phyloP scores from a whole-genome alignment of 345 rosid genomes.

The Gossypium raimondii region DNA sequence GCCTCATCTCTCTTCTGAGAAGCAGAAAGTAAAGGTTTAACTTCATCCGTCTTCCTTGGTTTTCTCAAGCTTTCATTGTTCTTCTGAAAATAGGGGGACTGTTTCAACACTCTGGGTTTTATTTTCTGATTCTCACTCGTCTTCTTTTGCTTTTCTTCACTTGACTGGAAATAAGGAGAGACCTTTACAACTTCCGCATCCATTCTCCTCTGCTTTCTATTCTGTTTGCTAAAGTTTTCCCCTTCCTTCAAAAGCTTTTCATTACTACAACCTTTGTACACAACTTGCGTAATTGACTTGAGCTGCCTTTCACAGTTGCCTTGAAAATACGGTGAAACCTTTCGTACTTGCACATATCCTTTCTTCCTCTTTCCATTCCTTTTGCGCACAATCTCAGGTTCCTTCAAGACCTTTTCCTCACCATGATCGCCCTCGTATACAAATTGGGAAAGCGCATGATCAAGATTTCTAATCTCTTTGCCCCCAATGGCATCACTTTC shows the following conservation, averaged over 20 bases:
- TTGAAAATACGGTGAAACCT: constrained; percentile 33
- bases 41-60: constrained; percentile 15
- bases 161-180: constrained; percentile 16
- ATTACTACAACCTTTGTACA: background rate
- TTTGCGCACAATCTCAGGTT: background rate
- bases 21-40: constrained; percentile 25
- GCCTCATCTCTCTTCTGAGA: constrained; percentile 52
- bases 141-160: background rate
- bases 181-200: background rate
- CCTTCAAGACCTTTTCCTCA: background rate
- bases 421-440: background rate
- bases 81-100: constrained; percentile 36
- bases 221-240: background rate
- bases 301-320: background rate
- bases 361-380: background rate
- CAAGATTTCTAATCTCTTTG: constrained; percentile 8
- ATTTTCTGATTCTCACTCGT: background rate
- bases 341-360: constrained; percentile 18
- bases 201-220: background rate
- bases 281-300: background rate
- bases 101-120: constrained; percentile 20
- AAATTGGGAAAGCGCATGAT: constrained; percentile 17
- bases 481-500: background rate
- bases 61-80: background rate
- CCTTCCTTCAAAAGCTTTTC: constrained; percentile 1